These are phyloP conservation scores for Benincasa hispida DNA, from an alignment of 306 rosid genomes.

Conservation along the genomic window DNA sequence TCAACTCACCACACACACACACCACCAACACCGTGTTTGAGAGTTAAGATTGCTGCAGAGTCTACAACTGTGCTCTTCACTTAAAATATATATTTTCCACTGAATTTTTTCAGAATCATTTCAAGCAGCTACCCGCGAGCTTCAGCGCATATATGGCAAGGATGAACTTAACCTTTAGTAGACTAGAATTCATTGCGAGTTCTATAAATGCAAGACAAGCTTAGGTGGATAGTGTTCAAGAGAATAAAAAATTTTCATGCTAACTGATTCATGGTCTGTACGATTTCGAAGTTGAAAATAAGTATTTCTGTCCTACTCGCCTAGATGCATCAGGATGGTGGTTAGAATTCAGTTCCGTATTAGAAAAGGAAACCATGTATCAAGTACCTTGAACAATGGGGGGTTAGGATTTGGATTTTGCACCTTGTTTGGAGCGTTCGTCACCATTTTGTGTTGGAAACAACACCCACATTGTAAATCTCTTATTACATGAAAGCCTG, in stretches of 20 bases:
- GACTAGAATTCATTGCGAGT: neutral
- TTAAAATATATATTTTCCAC: neutral
- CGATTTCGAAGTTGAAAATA: neutral
- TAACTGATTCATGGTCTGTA: neutral
- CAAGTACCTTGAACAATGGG: neutral
- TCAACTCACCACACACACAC: neutral
- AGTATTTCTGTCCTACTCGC: neutral
- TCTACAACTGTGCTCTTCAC: neutral
- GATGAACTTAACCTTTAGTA: slow-evolving; percentile 43
- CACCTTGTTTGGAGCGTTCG: neutral
- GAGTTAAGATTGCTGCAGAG: no score
- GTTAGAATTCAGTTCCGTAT: neutral
- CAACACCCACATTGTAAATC: neutral
- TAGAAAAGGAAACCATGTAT: neutral
- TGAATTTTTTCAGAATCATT: slow-evolving; percentile 50
- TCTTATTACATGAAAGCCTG: neutral
- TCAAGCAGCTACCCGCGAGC: slow-evolving; percentile 86
- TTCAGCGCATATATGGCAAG: slow-evolving; percentile 84
- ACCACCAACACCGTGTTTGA: neutral
- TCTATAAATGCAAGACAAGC: slow-evolving; percentile 13
- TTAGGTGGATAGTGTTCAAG: slow-evolving; percentile 15
- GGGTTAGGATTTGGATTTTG: neutral
- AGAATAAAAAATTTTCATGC: neutral
- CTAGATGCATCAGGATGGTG: neutral
- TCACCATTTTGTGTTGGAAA: neutral